Evolutionary conservation across 1,284 basidiomycete genomes (phyloP), one percentile per base, ranked within the genome.

Genomic region (Austroboletus niveus): DNA sequence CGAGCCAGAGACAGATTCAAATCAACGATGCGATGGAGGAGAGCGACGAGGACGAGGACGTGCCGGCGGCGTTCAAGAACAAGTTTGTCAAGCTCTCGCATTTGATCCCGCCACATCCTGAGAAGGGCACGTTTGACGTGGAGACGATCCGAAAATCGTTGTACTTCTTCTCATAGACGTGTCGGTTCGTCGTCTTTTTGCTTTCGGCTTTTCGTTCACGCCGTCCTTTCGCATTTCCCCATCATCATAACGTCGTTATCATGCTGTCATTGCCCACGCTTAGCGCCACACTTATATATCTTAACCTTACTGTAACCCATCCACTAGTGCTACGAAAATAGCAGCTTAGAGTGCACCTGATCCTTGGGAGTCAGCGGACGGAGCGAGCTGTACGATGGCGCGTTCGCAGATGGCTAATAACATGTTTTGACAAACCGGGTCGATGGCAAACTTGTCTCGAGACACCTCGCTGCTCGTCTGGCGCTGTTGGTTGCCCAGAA

Each of bases 91-190:
- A 85, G 56, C 72, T 99, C 36, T 73, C 76, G 30, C 88, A 92
- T 59, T 62, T 96, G 57, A 69, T 99, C 14, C 95, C 95, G 0
- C 84, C 87, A 1, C 72, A 95, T 22, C 96, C 96, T 1, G 70
- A 84, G 66, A 92, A 93, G 74, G 97, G 96, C 53, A 75, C 79
- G 51, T 98, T 99, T 69, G 83, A 94, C 61, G 93, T 99, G 55
- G 77, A 84, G 64, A 80, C 79, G 57, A 95, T 98, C 72, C 86
- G 87, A 66, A 71, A 84, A 45, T 92, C 88, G 40, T 76, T 80
- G 43, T 98, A 97, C 72, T 98, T 98, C 81, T 97, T 96, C 78
- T 92, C 91, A 34, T 34, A 11, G 32, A 34, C n/a, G 11, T 38
- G 36, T 38, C 8, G 3, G n/a, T 39, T 39, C 38, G 38, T 22